phyloP scores from a whole-genome alignment of 768 basidiomycete species.

The Mycena vulgaris region DNA sequence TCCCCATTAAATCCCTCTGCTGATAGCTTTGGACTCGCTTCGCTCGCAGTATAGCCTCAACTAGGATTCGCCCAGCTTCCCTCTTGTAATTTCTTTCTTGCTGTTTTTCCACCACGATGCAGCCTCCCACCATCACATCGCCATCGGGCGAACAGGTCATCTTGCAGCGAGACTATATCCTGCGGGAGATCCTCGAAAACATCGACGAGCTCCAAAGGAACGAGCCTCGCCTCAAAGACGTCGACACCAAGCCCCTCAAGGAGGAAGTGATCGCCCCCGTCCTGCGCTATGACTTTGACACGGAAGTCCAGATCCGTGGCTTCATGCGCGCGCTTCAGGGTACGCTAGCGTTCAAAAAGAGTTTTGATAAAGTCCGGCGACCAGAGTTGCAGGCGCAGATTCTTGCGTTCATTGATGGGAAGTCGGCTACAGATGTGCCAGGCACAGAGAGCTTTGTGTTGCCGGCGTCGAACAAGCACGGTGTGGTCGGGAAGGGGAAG shows the following conservation, averaged over 20 bases:
- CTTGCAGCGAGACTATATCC: conserved; percentile 14
- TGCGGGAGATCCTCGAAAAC: conserved; percentile 10
- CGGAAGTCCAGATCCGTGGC: conserved; percentile 21
- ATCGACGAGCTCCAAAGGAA: conserved; percentile 3
- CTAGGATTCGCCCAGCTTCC: not conserved
- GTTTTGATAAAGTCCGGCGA: not conserved
- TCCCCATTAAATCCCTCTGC: too few relatives aligned
- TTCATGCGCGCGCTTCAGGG: conserved; percentile 8
- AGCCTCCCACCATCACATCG: conserved; percentile 9
- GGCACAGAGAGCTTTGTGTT: conserved; percentile 5
- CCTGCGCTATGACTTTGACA: conserved; percentile 7
- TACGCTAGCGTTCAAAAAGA: conserved; percentile 2
- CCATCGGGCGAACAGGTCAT: conserved; percentile 9
- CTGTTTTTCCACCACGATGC: conserved; percentile 10
- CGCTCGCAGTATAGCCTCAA: too few relatives aligned
- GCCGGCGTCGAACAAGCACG: conserved; percentile 16
- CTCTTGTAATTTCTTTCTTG: not conserved
- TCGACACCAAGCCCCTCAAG: conserved; percentile 18
- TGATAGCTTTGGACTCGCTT: too few relatives aligned
- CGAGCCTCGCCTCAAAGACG: not conserved
- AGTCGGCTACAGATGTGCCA: conserved; percentile 3
- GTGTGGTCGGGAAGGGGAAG: conserved; percentile 20
- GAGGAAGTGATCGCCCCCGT: conserved; percentile 12
- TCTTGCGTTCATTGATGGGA: conserved; percentile 15
- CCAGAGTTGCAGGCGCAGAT: conserved; percentile 8